Evolutionary conservation across 768 basidiomycete species (phyloP).

Genomic region (Pseudohyphozyma bogoriensis): DNA sequence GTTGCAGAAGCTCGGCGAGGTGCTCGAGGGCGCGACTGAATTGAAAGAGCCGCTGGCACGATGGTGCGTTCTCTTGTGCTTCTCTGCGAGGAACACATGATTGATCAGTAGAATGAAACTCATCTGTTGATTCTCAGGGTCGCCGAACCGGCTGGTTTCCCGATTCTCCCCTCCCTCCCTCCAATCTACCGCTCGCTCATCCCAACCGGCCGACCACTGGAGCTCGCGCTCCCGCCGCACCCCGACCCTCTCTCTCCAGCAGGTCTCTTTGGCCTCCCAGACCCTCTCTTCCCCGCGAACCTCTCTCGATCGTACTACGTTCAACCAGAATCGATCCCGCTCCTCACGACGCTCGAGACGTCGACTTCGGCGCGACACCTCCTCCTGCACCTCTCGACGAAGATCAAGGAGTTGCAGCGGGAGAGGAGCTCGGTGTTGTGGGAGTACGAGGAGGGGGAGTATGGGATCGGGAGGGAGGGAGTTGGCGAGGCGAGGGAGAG

Average conservation of each 20-base stretch:
- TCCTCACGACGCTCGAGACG: constrained; percentile 20
- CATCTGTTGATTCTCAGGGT: constrained; percentile 13
- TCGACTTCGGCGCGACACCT: constrained; percentile 1
- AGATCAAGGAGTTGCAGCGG: constrained; percentile 13
- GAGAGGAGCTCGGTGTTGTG: neutral
- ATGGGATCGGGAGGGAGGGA: constrained; percentile 18
- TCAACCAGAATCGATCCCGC: constrained; percentile 13
- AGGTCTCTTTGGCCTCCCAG: constrained; percentile 19
- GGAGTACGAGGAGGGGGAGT: constrained; percentile 23
- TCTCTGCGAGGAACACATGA: no score
- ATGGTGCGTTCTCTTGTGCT: constrained; percentile 6
- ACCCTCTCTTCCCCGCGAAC: constrained; percentile 5
- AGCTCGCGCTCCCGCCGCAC: constrained; percentile 1
- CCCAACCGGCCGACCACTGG: constrained; percentile 16
- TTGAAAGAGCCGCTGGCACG: constrained; percentile 12
- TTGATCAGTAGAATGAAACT: no score
- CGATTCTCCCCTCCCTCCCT: neutral
- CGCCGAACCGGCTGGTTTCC: constrained; percentile 13
- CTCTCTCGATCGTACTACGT: constrained; percentile 2
- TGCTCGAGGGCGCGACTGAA: constrained; percentile 6
- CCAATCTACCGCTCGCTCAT: constrained; percentile 21
- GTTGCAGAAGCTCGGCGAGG: constrained; percentile 8
- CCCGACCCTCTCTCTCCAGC: constrained; percentile 5
- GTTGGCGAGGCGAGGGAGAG: constrained; percentile 10
- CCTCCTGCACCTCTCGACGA: neutral